Conservation (phyloP, 805 yeast species). For the Blastobotrys parvus region DNA sequence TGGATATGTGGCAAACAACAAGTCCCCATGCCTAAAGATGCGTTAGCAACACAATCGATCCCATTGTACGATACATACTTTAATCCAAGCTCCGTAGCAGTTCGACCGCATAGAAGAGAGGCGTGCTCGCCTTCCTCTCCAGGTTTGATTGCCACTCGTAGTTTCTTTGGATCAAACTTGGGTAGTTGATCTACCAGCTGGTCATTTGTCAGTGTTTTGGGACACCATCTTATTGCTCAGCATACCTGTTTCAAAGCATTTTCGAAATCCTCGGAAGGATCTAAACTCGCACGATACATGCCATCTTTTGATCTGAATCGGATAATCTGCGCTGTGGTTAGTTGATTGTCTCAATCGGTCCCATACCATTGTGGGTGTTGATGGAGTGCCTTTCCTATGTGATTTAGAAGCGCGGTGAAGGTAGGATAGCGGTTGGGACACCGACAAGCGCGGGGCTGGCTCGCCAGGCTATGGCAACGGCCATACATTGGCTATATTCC, state of each 20-base stretch:
- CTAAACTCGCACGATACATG: constrained; percentile 56
- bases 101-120: constrained; percentile 29
- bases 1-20: constrained; percentile 41
- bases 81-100: constrained; percentile 30
- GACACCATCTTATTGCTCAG: background rate
- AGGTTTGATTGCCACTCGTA: constrained; percentile 38
- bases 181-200: constrained; percentile 29
- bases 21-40: constrained; percentile 40
- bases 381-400: too few relatives aligned
- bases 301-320: constrained; percentile 85
- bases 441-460: too few relatives aligned
- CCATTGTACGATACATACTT: constrained; percentile 11
- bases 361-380: too few relatives aligned
- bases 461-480: too few relatives aligned
- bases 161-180: constrained; percentile 24
- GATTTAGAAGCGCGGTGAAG: too few relatives aligned
- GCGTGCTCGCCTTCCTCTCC: constrained; percentile 36
- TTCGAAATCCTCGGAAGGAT: constrained; percentile 37
- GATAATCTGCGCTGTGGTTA: constrained; percentile 39
- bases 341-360: too few relatives aligned
- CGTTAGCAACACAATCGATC: background rate
- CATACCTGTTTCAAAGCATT: constrained; percentile 31
- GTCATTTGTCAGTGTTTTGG: background rate
- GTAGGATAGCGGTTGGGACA: too few relatives aligned
- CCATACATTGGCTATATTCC: too few relatives aligned